phyloP scores from a whole-genome alignment of 129 eudicot genomes.

The Escallonia herrerae region DNA sequence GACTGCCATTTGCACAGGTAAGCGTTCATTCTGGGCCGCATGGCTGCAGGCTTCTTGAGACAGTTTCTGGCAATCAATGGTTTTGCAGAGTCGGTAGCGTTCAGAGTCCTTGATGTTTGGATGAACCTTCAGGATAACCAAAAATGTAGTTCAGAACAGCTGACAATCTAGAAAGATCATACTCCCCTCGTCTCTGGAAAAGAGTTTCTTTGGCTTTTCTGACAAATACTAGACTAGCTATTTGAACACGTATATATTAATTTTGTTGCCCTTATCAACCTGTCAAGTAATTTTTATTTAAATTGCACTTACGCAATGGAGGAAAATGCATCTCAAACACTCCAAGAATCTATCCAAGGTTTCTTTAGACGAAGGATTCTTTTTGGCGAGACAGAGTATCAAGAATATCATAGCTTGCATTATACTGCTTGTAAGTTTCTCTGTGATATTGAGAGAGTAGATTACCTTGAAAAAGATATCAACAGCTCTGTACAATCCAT shows the following conservation, averaged over 20 bases:
- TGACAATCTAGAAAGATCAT: no score
- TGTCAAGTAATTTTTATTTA: no score
- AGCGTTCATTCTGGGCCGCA: conserved; percentile 92
- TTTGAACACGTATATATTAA: no score
- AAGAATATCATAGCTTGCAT: neutral
- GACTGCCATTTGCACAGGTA: conserved; percentile 97
- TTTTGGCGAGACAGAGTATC: neutral
- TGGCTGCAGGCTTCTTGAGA: conserved; percentile 99
- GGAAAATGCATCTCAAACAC: no score
- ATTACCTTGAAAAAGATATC: conserved; percentile 91
- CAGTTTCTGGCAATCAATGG: conserved; percentile 84
- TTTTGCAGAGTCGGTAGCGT: conserved; percentile 83
- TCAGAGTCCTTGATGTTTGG: conserved; percentile 87
- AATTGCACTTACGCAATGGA: no score
- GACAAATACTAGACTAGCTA: no score
- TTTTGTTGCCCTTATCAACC: no score
- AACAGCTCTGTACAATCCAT: conserved; percentile 88
- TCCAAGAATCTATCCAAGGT: no score
- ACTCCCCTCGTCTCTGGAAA: no score
- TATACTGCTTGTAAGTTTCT: neutral
- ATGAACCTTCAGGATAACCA: conserved; percentile 55
- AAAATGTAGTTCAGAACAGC: neutral
- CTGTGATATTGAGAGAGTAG: neutral
- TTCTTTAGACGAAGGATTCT: neutral
- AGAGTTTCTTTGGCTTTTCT: no score